These are phyloP conservation scores for Colletotrichum viniferum DNA, from an alignment of 2,329 filamentous ascomycete genomes.

Conservation along the genomic window DNA sequence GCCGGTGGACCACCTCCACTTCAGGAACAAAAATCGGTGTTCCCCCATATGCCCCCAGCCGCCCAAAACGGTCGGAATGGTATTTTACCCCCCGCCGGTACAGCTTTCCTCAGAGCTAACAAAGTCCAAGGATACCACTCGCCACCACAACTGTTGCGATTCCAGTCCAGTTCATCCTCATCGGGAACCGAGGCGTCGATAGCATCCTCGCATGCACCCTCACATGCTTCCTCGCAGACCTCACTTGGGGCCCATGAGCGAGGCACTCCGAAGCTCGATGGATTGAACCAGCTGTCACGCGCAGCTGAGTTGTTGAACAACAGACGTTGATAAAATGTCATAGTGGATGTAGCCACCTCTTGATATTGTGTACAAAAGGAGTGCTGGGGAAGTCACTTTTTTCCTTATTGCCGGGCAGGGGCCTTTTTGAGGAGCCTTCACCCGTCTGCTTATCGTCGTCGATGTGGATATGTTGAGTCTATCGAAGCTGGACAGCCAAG, in stretches of 20 bases:
- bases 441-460: not conserved
- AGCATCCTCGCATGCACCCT: slow-evolving; percentile 16
- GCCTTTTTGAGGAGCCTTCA: not conserved
- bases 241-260: slow-evolving; percentile 19
- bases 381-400: too few relatives aligned
- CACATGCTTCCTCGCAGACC: slow-evolving; percentile 8
- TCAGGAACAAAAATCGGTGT: slow-evolving; percentile 17
- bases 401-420: not conserved
- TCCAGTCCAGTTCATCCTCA: slow-evolving; percentile 16
- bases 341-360: not conserved
- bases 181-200: slow-evolving; percentile 10
- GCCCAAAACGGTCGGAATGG: not conserved
- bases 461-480: not conserved
- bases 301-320: slow-evolving; percentile 65
- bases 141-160: slow-evolving; percentile 12
- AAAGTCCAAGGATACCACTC: slow-evolving; percentile 14
- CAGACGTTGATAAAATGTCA: slow-evolving; percentile 22
- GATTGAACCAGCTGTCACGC: slow-evolving; percentile 62
- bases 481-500: not conserved
- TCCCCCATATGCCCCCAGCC: not conserved
- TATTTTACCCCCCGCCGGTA: not conserved
- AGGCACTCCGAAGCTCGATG: slow-evolving; percentile 45
- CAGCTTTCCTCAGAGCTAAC: slow-evolving; percentile 10
- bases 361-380: not conserved
- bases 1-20: slow-evolving; percentile 13